phyloP scores from a whole-genome alignment of 2,329 filamentous ascomycete genomes.

The Sporothrix pallida region DNA sequence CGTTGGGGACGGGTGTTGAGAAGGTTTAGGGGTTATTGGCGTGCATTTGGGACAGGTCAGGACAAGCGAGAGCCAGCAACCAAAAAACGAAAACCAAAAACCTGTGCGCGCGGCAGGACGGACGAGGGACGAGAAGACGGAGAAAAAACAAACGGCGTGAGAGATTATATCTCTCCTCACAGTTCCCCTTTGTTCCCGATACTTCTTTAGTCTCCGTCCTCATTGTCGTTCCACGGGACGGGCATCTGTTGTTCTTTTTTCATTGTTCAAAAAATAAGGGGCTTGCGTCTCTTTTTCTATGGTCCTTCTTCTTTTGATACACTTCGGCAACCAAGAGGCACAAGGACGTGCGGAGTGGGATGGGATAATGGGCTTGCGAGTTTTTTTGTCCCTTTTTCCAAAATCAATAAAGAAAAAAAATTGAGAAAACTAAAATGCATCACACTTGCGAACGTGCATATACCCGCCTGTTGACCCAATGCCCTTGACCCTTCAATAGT shows the following conservation, averaged over 20 bases:
- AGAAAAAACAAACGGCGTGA: not conserved
- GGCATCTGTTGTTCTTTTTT: slow-evolving; percentile 31
- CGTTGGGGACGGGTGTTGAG: slow-evolving; percentile 8
- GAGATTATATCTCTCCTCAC: not conserved
- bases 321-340: slow-evolving; percentile 26
- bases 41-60: slow-evolving; percentile 31
- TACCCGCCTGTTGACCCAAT: not conserved
- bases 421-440: slow-evolving; percentile 16
- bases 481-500: no score
- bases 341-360: slow-evolving; percentile 27
- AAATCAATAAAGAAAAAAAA: slow-evolving; percentile 30
- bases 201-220: not conserved
- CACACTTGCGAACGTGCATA: not conserved
- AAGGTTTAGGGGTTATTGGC: slow-evolving; percentile 29
- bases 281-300: slow-evolving; percentile 19
- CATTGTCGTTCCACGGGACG: slow-evolving; percentile 11
- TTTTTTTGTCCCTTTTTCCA: slow-evolving; percentile 30
- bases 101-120: not conserved
- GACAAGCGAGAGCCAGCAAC: slow-evolving; percentile 28
- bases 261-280: slow-evolving; percentile 22
- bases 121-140: not conserved
- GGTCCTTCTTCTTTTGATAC: slow-evolving; percentile 28
- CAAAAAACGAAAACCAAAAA: slow-evolving; percentile 25
- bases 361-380: slow-evolving; percentile 27
- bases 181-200: not conserved